phyloP scores from a whole-genome alignment of 805 yeast species.

The Ogataea trehaloabstinens region DNA sequence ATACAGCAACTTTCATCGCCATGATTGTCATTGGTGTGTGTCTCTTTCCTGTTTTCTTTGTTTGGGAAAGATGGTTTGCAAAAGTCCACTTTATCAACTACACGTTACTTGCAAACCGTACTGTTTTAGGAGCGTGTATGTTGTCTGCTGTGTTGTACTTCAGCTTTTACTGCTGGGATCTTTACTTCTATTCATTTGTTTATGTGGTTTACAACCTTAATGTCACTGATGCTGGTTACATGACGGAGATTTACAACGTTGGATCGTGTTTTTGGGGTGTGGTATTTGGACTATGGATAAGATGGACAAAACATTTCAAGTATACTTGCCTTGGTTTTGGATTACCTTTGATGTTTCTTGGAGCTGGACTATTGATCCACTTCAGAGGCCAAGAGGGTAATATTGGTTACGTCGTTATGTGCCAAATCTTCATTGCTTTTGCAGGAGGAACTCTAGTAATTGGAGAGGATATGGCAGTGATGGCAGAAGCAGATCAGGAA shows the following conservation, averaged over 20 bases:
- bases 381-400: constrained; percentile 21
- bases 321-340: constrained; percentile 21
- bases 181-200: constrained; percentile 20
- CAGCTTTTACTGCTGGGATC: constrained; percentile 26
- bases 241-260: constrained; percentile 24
- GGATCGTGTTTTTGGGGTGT: constrained; percentile 25
- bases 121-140: constrained; percentile 28
- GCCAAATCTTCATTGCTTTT: constrained; percentile 36
- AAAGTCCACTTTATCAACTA: constrained; percentile 25
- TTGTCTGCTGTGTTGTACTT: constrained; percentile 16
- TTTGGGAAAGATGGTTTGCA: constrained; percentile 36
- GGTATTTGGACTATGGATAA: constrained; percentile 21
- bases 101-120: constrained; percentile 23
- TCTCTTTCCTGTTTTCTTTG: constrained; percentile 31
- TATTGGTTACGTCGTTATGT: constrained; percentile 27
- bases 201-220: constrained; percentile 22
- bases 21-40: constrained; percentile 42
- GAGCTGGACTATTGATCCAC: constrained; percentile 26
- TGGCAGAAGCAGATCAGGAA: constrained; percentile 40
- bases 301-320: constrained; percentile 22
- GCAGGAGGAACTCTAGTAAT: constrained; percentile 39
- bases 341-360: constrained; percentile 21
- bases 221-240: constrained; percentile 23
- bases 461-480: constrained; percentile 32
- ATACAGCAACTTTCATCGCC: constrained; percentile 41